Evolutionary conservation across 208 protist species (phyloP).

Genomic region (Leishmania lainsoni): DNA sequence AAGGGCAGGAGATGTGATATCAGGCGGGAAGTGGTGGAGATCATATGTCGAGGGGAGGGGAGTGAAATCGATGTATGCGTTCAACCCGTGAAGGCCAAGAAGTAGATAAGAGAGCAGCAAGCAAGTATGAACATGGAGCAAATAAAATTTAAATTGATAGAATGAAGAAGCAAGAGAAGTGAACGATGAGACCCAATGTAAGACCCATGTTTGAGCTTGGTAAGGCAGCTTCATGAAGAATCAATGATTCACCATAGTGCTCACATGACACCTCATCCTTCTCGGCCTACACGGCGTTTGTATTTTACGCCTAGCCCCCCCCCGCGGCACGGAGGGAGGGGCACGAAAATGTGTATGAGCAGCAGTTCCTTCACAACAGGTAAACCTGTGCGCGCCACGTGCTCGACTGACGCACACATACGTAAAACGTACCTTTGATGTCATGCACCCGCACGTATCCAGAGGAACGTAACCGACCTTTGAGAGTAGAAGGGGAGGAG

Average conservation of each 20-base stretch:
- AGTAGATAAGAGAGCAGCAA: background rate
- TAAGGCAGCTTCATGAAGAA: too few species aligned
- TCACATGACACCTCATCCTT: background rate
- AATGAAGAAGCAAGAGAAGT: conserved; percentile 4
- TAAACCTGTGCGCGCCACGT: background rate
- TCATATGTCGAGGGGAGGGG: background rate
- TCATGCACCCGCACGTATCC: background rate
- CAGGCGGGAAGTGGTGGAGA: background rate
- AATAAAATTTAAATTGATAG: background rate
- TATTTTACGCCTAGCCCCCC: background rate
- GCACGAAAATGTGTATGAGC: background rate
- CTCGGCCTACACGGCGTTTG: background rate
- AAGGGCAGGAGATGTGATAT: background rate
- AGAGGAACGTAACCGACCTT: background rate
- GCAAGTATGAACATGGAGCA: background rate
- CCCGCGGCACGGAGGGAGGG: background rate
- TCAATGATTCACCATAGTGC: background rate
- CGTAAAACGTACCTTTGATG: background rate
- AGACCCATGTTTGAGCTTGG: background rate
- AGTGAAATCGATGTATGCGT: background rate
- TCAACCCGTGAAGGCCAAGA: background rate
- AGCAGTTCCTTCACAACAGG: background rate
- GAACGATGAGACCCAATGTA: background rate
- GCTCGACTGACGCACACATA: background rate
- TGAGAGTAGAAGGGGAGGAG: background rate